Evolutionary conservation across 2,329 filamentous ascomycete species (phyloP).

Genomic region (Fusarium subglutinans): DNA sequence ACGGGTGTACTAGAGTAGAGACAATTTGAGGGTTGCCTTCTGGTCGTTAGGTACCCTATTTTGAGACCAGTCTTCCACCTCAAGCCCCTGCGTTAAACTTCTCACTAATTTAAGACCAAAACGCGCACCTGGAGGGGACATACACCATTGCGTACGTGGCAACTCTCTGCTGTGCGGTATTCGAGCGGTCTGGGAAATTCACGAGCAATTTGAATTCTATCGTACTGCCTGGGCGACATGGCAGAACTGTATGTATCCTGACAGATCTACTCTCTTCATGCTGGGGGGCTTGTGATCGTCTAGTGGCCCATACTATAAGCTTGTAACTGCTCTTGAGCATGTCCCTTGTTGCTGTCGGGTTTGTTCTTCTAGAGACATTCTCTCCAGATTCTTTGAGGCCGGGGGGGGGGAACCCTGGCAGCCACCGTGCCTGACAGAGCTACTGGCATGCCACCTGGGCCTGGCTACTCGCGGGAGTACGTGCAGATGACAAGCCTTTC

Average conservation of each 20-base stretch:
- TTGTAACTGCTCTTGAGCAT: constrained; percentile 4
- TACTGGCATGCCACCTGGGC: constrained; percentile 14
- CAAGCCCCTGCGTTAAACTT: not conserved
- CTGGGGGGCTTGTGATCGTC: constrained; percentile 1
- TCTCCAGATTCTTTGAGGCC: constrained; percentile 24
- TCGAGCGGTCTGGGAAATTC: not conserved
- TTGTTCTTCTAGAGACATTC: constrained; percentile 29
- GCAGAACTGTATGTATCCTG: not conserved
- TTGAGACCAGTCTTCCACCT: not conserved
- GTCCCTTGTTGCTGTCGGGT: constrained; percentile 8
- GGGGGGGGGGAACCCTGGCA: constrained; percentile 11
- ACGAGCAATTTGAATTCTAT: not conserved
- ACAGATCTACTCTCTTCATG: not conserved
- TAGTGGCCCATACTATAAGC: constrained; percentile 20
- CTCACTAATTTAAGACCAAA: not conserved
- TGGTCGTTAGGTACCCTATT: not conserved
- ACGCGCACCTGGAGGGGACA: not conserved
- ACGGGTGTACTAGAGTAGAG: not conserved
- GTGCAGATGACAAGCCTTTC: constrained; percentile 32
- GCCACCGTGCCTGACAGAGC: constrained; percentile 9
- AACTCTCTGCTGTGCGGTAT: not conserved
- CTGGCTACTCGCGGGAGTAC: constrained; percentile 26
- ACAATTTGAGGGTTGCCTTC: not conserved
- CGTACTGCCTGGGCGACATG: not conserved
- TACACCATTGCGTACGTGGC: not conserved